Evolutionary conservation across 345 rosid species (phyloP), one percentile per base, ranked within the genome.

Genomic region (Syzygium grande): DNA sequence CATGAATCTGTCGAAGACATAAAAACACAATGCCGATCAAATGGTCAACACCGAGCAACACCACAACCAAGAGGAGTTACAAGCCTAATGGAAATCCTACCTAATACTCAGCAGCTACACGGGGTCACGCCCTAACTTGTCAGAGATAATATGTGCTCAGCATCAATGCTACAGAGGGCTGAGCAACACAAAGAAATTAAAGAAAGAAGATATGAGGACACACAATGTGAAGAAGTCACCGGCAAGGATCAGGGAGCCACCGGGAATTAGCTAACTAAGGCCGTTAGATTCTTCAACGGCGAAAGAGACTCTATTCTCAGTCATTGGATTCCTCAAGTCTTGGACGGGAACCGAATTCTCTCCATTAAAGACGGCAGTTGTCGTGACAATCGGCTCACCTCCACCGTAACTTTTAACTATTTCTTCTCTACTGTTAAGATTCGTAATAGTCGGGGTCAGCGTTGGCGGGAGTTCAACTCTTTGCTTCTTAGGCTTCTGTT

Each of bases 401-500:
- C 89, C 91, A 86, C 91, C 88, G 86, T 90, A 92, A 52, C 86
- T 88, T 43, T 88, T 92, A 86, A 90, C 92, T 78, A 91, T 68
- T 23, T 92, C 94, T 61, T 86, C 93, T 5, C 91, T 86, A 58
- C 94, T 63, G 68, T 89, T 49, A 27, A 91, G 84, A 43, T 89
- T 92, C 68, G 91, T 84, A 29, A 91, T 52, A 27, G 86, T 80
- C 49, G 93, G 93, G 51, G 94, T 92, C 56, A 92, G 86, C 17
- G 86, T 86, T 38, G 94, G 90, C 17, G 90, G 87, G 85, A 91
- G 87, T 85, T 89, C 92, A 16, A 88, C 90, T 89, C 88, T 90
- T 90, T 92, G 98, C 91, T 93, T 96, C 93, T 94, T 95, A 29
- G 93, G 94, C 90, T 93, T 94, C 54, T 92, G 96, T 83, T 93